These are phyloP conservation scores for Daedaleopsis sinensis DNA, from an alignment of 768 basidiomycete genomes.

Conservation along the genomic window DNA sequence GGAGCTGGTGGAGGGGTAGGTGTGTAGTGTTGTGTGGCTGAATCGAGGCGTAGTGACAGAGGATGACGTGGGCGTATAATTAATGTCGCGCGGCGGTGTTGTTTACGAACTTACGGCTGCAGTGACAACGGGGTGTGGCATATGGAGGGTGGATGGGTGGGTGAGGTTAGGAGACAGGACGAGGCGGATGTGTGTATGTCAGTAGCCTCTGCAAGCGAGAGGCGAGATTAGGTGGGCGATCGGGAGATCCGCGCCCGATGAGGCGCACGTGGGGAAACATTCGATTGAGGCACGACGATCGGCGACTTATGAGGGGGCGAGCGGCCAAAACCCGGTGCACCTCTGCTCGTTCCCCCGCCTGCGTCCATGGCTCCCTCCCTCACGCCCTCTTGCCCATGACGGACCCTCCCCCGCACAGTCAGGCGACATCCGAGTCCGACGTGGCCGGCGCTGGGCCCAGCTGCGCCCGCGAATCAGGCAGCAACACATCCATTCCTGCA, in stretches of 20 bases:
- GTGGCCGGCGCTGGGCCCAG: neutral
- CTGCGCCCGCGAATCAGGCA: neutral
- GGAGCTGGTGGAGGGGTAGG: constrained; percentile 40
- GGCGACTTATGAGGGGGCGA: constrained; percentile 3
- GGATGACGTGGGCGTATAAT: neutral
- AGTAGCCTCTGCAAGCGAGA: neutral
- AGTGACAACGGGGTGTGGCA: neutral
- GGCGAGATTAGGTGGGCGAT: constrained; percentile 16
- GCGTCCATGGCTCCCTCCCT: neutral
- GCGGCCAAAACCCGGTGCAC: neutral
- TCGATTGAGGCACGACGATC: constrained; percentile 23
- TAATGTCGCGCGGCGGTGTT: neutral
- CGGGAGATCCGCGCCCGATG: constrained; percentile 19
- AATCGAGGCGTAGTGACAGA: neutral
- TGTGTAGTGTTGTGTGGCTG: neutral
- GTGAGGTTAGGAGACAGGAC: neutral
- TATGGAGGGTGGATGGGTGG: neutral
- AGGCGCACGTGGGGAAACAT: neutral
- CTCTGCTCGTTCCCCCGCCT: neutral
- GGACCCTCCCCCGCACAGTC: neutral
- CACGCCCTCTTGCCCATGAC: neutral
- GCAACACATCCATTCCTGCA: neutral
- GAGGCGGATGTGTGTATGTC: neutral
- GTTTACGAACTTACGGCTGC: neutral
- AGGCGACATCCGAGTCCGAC: neutral